phyloP scores from a whole-genome alignment of 345 rosid species.

The Salix dunnii region DNA sequence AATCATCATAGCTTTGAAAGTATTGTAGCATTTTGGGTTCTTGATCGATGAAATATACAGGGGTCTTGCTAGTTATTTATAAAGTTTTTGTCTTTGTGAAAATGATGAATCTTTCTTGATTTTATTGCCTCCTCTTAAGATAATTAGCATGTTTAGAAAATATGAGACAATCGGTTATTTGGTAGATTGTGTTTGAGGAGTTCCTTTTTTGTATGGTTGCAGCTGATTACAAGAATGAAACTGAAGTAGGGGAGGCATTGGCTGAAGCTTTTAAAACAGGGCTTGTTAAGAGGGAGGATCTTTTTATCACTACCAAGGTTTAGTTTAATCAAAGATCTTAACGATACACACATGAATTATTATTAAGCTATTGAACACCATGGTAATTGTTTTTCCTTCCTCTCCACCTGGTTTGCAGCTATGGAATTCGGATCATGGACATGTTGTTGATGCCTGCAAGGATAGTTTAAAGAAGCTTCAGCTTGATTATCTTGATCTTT shows the following conservation, averaged over 20 bases:
- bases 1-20: no score
- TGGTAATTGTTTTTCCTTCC: background rate
- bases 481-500: slow-evolving; percentile 85
- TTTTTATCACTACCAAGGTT: slow-evolving; percentile 82
- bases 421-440: slow-evolving; percentile 97
- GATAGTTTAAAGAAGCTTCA: slow-evolving; percentile 83
- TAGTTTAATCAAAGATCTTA: background rate
- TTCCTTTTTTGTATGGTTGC: slow-evolving; percentile 15
- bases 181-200: background rate
- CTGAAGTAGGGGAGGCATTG: slow-evolving; percentile 71
- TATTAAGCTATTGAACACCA: background rate
- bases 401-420: slow-evolving; percentile 39
- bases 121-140: no score
- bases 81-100: no score
- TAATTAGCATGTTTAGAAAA: no score
- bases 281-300: slow-evolving; percentile 76
- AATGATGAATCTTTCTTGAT: no score
- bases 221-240: slow-evolving; percentile 78
- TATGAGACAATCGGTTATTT: background rate
- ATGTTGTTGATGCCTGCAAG: slow-evolving; percentile 79
- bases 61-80: no score
- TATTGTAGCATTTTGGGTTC: no score
- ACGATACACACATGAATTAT: background rate
- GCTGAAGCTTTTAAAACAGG: slow-evolving; percentile 58
- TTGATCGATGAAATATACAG: no score